A percentile compares a stretch with the other conserved stretches of the same genome.
Evolutionary conservation across 2,329 filamentous ascomycete genomes (phyloP).

Genomic region (Monosporascus cannonballus): DNA sequence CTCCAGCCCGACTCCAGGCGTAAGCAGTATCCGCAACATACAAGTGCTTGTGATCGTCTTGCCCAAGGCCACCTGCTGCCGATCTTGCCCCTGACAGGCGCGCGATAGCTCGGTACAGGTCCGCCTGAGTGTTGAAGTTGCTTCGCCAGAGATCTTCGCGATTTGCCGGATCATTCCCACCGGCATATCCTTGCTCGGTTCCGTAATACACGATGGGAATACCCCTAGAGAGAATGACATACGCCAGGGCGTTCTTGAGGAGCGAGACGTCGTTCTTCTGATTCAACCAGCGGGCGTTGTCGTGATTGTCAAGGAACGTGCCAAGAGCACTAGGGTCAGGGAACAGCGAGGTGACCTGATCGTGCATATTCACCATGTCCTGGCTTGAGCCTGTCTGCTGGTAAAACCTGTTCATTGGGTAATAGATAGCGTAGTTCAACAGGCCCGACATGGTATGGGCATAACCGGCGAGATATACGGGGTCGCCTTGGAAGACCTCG

Average conservation of each 20-base stretch:
- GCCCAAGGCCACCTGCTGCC: constrained; percentile 36
- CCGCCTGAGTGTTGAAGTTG: constrained; percentile 37
- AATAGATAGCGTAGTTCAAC: constrained; percentile 49
- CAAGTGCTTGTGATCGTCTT: constrained; percentile 37
- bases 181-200: constrained; percentile 54
- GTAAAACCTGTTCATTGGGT: constrained; percentile 30
- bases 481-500: constrained; percentile 52
- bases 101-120: constrained; percentile 44
- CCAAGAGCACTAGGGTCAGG: constrained; percentile 40
- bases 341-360: constrained; percentile 29
- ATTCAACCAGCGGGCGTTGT: constrained; percentile 47
- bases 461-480: constrained; percentile 45
- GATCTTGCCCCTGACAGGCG: constrained; percentile 39
- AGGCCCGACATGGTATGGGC: constrained; percentile 50
- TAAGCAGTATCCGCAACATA: constrained; percentile 36
- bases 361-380: constrained; percentile 32
- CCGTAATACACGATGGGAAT: constrained; percentile 62
- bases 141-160: constrained; percentile 56
- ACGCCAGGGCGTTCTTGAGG: constrained; percentile 55
- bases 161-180: constrained; percentile 41
- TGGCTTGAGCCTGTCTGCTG: constrained; percentile 32
- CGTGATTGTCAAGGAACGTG: constrained; percentile 55
- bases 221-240: constrained; percentile 54
- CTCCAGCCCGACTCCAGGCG: constrained; percentile 37
- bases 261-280: constrained; percentile 47